These are phyloP conservation scores for Venturia effusa DNA, from an alignment of 2,329 filamentous ascomycete genomes.

Conservation along the genomic window DNA sequence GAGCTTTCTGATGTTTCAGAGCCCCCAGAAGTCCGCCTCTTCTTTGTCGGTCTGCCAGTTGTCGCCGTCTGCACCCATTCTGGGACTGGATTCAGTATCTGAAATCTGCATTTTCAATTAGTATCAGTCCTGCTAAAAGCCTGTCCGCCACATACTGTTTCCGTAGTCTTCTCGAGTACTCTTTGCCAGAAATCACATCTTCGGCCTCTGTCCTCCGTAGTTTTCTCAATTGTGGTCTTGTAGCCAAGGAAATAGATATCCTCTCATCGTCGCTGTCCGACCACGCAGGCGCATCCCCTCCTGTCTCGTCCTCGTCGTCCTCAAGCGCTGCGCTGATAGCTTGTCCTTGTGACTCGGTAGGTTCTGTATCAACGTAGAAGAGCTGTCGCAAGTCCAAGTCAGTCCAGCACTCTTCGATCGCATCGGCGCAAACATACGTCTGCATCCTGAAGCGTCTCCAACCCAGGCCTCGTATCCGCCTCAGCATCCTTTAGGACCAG, in stretches of 20 bases:
- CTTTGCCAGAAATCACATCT: conserved; percentile 74
- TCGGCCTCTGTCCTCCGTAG: conserved; percentile 70
- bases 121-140: neutral
- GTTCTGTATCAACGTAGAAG: conserved; percentile 70
- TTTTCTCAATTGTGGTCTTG: conserved; percentile 67
- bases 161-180: conserved; percentile 72
- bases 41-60: conserved; percentile 32
- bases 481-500: conserved; percentile 28
- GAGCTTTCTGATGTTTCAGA: conserved; percentile 12
- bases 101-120: conserved; percentile 26
- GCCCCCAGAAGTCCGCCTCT: conserved; percentile 32
- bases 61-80: conserved; percentile 45
- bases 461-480: conserved; percentile 34
- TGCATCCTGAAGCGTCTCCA: conserved; percentile 63
- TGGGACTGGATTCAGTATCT: conserved; percentile 45
- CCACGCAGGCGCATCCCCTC: conserved; percentile 56
- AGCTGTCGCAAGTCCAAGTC: conserved; percentile 33
- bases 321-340: conserved; percentile 30
- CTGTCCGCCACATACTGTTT: conserved; percentile 51
- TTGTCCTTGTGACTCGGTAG: conserved; percentile 31
- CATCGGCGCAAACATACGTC: conserved; percentile 38
- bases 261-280: conserved; percentile 93
- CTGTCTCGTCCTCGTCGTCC: conserved; percentile 26
- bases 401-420: neutral
- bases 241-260: conserved; percentile 70